A percentile compares a stretch with the other conserved stretches of the same genome.
phyloP scores from a whole-genome alignment of 2,329 filamentous ascomycete genomes.

The Scedosporium apiospermum region DNA sequence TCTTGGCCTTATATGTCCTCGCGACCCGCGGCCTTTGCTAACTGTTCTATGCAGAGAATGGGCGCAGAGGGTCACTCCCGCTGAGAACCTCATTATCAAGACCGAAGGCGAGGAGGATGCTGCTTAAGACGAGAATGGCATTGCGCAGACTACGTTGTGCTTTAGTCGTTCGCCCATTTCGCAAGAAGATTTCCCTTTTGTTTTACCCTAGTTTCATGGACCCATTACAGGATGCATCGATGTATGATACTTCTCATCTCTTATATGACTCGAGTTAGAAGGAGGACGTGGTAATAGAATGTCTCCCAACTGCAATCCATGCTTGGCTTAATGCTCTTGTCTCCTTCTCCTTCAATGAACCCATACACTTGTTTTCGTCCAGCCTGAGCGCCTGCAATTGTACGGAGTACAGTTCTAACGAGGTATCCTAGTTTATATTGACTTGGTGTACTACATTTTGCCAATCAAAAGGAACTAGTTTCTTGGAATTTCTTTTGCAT shows the following conservation, averaged over 20 bases:
- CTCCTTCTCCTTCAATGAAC: too few species aligned
- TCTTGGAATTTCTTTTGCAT: too few species aligned
- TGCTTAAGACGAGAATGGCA: neutral
- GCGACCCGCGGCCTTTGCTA: constrained; percentile 11
- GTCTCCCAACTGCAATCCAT: constrained; percentile 6
- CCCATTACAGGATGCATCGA: neutral
- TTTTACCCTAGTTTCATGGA: neutral
- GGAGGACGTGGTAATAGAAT: constrained; percentile 13
- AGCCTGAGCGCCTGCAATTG: too few species aligned
- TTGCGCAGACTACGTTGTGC: neutral
- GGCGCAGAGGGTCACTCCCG: constrained; percentile 54
- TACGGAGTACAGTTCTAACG: too few species aligned
- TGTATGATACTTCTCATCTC: constrained; percentile 6
- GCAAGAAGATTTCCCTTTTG: neutral
- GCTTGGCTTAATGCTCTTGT: neutral
- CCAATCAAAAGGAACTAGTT: too few species aligned
- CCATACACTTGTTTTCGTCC: too few species aligned
- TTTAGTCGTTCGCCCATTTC: neutral
- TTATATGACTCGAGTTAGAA: constrained; percentile 7
- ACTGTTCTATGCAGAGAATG: constrained; percentile 42
- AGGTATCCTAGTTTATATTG: too few species aligned
- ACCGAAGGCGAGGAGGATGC: constrained; percentile 19
- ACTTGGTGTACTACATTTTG: too few species aligned
- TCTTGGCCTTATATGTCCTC: neutral
- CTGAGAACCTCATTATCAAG: constrained; percentile 54